A percentile compares a stretch with the other conserved stretches of the same genome.
Conservation (phyloP, 768 basidiomycete species). For the Cytidiella melzeri region DNA sequence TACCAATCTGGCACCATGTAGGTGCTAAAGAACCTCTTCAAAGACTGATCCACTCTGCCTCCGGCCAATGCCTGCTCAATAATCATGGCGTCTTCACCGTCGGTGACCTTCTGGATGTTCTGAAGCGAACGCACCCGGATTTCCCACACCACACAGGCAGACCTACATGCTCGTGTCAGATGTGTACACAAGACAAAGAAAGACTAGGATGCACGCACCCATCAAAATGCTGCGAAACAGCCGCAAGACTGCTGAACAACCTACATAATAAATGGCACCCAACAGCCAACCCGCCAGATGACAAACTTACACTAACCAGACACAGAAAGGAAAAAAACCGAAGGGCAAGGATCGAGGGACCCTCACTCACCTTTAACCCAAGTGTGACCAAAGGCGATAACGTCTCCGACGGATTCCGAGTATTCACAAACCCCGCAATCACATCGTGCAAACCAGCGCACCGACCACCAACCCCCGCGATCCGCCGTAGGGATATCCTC, state of each 20-base stretch:
- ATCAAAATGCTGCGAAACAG: not conserved
- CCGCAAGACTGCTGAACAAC: not conserved
- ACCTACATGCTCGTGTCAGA: not conserved
- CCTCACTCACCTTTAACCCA: not conserved
- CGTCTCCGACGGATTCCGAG: not conserved
- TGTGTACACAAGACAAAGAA: not conserved
- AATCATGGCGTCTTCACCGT: not conserved
- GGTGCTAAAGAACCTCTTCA: not conserved
- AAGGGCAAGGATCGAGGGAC: not conserved
- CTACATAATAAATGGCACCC: not conserved
- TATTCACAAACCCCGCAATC: not conserved
- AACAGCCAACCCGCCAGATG: not conserved
- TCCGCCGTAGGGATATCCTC: not conserved
- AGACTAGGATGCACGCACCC: not conserved
- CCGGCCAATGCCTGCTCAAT: constrained; percentile 1
- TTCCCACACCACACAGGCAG: not conserved
- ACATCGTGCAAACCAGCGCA: not conserved
- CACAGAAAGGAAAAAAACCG: not conserved
- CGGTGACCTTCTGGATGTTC: not conserved
- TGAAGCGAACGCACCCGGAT: not conserved
- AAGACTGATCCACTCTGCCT: not conserved
- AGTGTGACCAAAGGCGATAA: not conserved
- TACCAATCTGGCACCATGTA: constrained; percentile 7
- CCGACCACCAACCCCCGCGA: not conserved
- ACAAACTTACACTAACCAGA: not conserved